Conservation (phyloP, 345 rosid genomes). For the Raphanus sativus region DNA sequence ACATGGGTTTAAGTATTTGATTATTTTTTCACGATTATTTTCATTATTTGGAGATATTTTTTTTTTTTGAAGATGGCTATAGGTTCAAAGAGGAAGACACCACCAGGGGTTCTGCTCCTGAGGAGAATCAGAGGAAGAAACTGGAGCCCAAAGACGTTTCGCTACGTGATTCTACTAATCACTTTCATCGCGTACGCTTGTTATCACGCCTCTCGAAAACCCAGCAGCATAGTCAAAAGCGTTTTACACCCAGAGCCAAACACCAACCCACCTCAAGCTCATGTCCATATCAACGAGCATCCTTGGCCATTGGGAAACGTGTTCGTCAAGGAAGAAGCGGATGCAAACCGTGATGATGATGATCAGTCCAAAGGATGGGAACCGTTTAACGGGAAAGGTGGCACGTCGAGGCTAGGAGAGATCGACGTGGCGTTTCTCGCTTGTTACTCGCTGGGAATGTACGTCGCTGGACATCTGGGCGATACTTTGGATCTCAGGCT, state of each 20-base stretch:
- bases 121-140: slow-evolving; percentile 62
- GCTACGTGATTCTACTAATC: slow-evolving; percentile 62
- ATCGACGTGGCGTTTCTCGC: slow-evolving; percentile 90
- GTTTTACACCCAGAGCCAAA: slow-evolving; percentile 64
- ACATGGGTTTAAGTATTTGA: slow-evolving; percentile 22
- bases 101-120: slow-evolving; percentile 70
- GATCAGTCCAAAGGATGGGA: slow-evolving; percentile 68
- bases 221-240: slow-evolving; percentile 91
- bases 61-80: slow-evolving; percentile 46
- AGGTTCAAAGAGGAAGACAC: slow-evolving; percentile 49
- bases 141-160: slow-evolving; percentile 60
- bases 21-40: background rate
- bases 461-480: slow-evolving; percentile 88
- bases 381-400: slow-evolving; percentile 69
- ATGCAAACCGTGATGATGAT: background rate
- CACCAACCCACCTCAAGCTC: slow-evolving; percentile 27
- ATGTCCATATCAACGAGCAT: background rate
- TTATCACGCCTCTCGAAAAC: slow-evolving; percentile 92
- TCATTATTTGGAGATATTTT: background rate
- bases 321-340: slow-evolving; percentile 45
- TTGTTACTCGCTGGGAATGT: slow-evolving; percentile 87
- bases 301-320: slow-evolving; percentile 80
- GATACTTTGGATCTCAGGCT: slow-evolving; percentile 80
- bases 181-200: slow-evolving; percentile 88
- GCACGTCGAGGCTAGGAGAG: slow-evolving; percentile 82